These are phyloP conservation scores for Begonia fuchsioides DNA, from an alignment of 306 rosid genomes.

Conservation along the genomic window DNA sequence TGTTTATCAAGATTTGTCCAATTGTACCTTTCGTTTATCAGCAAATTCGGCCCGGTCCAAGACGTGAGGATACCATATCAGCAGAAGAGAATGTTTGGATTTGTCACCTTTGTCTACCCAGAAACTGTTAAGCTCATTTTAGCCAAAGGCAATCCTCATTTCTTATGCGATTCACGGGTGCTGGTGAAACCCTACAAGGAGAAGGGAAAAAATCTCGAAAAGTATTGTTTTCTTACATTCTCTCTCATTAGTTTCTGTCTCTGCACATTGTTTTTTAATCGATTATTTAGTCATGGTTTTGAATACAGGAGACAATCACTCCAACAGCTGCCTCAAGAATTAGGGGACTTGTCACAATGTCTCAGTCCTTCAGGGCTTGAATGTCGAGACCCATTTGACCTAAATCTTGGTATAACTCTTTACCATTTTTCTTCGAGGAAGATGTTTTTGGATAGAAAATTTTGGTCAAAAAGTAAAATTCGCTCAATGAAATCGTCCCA, in stretches of 20 bases:
- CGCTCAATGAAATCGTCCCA: too few relatives aligned
- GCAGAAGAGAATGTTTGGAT: conserved; percentile 96
- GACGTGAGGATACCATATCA: conserved; percentile 97
- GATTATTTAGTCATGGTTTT: background rate
- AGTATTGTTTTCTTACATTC: conserved; percentile 26
- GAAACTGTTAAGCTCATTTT: conserved; percentile 81
- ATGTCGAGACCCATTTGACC: conserved; percentile 26
- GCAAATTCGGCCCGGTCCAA: conserved; percentile 96
- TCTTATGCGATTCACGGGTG: conserved; percentile 89
- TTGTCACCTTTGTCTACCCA: conserved; percentile 87
- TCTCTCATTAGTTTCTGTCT: background rate
- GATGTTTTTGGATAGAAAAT: too few relatives aligned
- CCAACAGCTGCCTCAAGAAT: conserved; percentile 33
- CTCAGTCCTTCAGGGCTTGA: conserved; percentile 39
- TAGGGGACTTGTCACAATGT: conserved; percentile 36
- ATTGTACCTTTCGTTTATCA: conserved; percentile 1
- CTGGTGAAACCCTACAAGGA: conserved; percentile 99
- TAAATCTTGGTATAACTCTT: conserved; percentile 21
- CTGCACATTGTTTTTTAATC: background rate
- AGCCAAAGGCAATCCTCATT: conserved; percentile 94
- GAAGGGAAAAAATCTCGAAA: conserved; percentile 84
- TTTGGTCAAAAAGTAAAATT: too few relatives aligned
- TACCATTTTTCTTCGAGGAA: background rate
- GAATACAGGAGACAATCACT: conserved; percentile 29
- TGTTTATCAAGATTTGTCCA: too few relatives aligned